Evolutionary conservation across 495 filamentous ascomycete genomes (phyloP).

Genomic region (Hypoxylon intermedium): DNA sequence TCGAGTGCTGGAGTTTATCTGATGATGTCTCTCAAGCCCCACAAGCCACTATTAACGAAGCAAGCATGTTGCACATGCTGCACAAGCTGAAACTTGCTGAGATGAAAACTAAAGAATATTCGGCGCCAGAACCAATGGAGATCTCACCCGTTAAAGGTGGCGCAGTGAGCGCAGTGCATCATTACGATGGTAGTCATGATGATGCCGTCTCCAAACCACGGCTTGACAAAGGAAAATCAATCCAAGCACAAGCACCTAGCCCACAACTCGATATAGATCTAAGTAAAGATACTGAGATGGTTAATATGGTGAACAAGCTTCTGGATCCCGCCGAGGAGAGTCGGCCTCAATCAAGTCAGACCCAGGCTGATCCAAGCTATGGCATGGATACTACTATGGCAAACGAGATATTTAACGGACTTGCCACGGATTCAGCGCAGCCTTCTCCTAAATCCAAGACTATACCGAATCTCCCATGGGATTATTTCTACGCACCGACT

Average conservation of each 20-base stretch:
- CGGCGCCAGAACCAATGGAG: not conserved
- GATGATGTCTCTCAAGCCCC: slow-evolving; percentile 13
- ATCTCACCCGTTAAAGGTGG: not conserved
- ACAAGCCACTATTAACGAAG: slow-evolving; percentile 17
- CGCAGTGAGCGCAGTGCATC: not conserved
- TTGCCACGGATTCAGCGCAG: slow-evolving; percentile 33
- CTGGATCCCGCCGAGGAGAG: slow-evolving; percentile 45
- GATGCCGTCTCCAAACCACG: not conserved
- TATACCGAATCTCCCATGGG: slow-evolving; percentile 54
- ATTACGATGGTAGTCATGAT: not conserved
- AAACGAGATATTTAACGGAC: slow-evolving; percentile 44
- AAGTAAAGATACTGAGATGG: slow-evolving; percentile 45
- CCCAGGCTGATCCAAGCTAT: slow-evolving; percentile 44
- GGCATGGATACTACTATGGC: slow-evolving; percentile 52
- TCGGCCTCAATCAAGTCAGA: slow-evolving; percentile 34
- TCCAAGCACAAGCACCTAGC: slow-evolving; percentile 6
- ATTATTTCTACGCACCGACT: slow-evolving; percentile 50
- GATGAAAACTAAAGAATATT: slow-evolving; percentile 6
- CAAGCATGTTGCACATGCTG: slow-evolving; percentile 29
- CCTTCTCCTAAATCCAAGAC: slow-evolving; percentile 48
- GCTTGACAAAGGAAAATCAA: slow-evolving; percentile 27
- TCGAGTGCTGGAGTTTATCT: slow-evolving; percentile 37
- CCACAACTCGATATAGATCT: slow-evolving; percentile 38
- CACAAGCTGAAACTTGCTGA: slow-evolving; percentile 33
- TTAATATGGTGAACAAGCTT: slow-evolving; percentile 52